Evolutionary conservation across 257 asterid species (phyloP).

Genomic region (Solanum microdontum): DNA sequence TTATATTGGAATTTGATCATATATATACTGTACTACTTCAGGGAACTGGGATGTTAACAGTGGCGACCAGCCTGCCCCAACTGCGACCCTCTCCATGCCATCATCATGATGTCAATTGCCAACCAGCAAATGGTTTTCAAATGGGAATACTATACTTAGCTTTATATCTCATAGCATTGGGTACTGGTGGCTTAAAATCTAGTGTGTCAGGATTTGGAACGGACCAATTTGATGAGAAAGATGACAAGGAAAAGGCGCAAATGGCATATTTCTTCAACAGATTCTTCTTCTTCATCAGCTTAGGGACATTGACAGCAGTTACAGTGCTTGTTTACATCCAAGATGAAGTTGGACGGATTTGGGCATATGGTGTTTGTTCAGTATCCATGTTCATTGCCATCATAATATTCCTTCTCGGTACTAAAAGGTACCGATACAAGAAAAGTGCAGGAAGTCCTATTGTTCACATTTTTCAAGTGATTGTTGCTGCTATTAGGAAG

Average conservation of each 20-base stretch:
- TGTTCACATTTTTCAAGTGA: not conserved
- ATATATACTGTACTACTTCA: not conserved
- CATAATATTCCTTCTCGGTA: not conserved
- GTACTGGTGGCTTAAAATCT: not conserved
- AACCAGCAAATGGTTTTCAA: not conserved
- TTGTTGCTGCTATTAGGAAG: not conserved
- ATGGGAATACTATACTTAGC: not conserved
- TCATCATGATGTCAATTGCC: not conserved
- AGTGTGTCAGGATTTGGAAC: not conserved
- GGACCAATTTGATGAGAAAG: not conserved
- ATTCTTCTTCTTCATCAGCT: not conserved
- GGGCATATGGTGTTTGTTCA: not conserved
- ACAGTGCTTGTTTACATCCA: not conserved
- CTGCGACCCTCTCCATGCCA: not conserved
- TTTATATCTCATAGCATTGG: not conserved
- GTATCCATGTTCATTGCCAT: not conserved
- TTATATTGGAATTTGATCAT: not conserved
- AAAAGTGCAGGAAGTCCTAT: not conserved
- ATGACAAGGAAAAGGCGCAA: not conserved
- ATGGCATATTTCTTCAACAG: not conserved
- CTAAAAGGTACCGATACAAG: not conserved
- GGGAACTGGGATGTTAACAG: not conserved
- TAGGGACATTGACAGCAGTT: not conserved
- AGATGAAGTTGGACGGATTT: not conserved
- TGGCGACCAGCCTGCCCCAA: not conserved